Evolutionary conservation across 1,284 basidiomycete genomes (phyloP), one percentile per base, ranked within the genome.

Genomic region (Marasmius fiardii): DNA sequence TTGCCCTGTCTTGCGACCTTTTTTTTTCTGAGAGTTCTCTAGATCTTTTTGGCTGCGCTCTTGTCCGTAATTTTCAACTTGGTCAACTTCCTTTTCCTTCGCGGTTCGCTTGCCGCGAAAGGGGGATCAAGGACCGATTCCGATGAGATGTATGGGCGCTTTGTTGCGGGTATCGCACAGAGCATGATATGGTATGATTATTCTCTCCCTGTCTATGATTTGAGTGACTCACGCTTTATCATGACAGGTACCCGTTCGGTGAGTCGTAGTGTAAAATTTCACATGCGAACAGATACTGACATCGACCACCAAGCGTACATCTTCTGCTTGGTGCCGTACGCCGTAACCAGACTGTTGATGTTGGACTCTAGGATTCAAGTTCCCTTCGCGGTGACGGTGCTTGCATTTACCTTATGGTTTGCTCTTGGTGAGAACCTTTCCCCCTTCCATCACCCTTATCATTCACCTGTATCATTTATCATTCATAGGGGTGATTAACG

Each of bases 181-280:
- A 83, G 79, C 59, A 84, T 89, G 82, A 70, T 89, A 44, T 90
- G 85, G 88, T 88, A 61, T 56, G 79, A 62, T 14, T 16, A 54
- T 34, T n/a, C 3, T 44, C 34, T 61, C 43, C 55, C 34, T 8
- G 28, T 49, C 34, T 4, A 26, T 21, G 20, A 56, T 45, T 6
- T 14, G 12, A 47, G 50, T 60, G 44, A 58, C 45, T 56, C 53
- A 55, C 44, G 11, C 8, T n/a, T 41, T 54, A 2, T n/a, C 8
- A 41, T 16, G 28, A 31, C 50, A 86, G 85, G 81, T 85, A 81
- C 63, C 85, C 85, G 23, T 66, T 83, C 49, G 81, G 86, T 86
- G 57, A 68, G 78, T 37, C 26, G 16, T 14, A 35, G 43, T 11
- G 43, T 20, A 37, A 31, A 26, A 43, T 52, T 8, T 57, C 52